Evolutionary conservation across 2,329 filamentous ascomycete genomes (phyloP), one percentile per base, ranked within the genome.

Genomic region (Talaromyces albobiverticillius): DNA sequence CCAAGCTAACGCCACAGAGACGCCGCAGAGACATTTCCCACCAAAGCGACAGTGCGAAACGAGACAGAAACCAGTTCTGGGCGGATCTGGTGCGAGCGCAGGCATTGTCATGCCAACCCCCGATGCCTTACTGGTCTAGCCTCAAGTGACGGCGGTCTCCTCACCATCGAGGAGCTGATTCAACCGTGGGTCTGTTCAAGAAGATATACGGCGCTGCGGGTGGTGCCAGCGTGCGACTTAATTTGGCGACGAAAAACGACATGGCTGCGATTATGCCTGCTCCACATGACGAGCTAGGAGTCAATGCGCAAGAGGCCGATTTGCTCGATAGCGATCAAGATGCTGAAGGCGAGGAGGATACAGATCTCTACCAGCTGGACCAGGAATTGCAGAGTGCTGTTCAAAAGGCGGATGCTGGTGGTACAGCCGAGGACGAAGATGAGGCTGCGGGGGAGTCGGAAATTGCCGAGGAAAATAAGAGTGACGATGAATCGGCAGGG

Each of bases 291-390:
- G 67, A 71, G 59, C 62, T 65, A 45, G 62, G 64, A 53, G 60
- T 65, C 55, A 65, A 67, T 58, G 61, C 65, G 38, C 64, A 64
- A 31, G 55, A n/a, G n/a, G n/a, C 62, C 29, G 69, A 72, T 51
- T 56, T 66, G 56, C 50, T 67, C 41, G 71, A 73, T 54, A 75
- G 72, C 58, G 73, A 75, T 51, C 67, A 71, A 60, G 73, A 75
- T 56, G 73, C 73, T 18, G 72, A 75, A 54, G 73, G 73, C n/a
- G 71, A 75, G 56, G 72, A 75, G 46, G 71, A 73, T 51, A 70
- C 71, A 14, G 71, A 74, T 52, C 53, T 74, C 29, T 73, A 72
- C 51, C 65, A 67, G 43, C 69, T 69, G 67, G 69, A 72, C 46
- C 68, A 72, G 53, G 69, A 69, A 48, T 64, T 71, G 20, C 69